A percentile compares a stretch with the other conserved stretches of the same genome.
Conservation (phyloP, 129 eudicot species). For the Flaveria robusta region DNA sequence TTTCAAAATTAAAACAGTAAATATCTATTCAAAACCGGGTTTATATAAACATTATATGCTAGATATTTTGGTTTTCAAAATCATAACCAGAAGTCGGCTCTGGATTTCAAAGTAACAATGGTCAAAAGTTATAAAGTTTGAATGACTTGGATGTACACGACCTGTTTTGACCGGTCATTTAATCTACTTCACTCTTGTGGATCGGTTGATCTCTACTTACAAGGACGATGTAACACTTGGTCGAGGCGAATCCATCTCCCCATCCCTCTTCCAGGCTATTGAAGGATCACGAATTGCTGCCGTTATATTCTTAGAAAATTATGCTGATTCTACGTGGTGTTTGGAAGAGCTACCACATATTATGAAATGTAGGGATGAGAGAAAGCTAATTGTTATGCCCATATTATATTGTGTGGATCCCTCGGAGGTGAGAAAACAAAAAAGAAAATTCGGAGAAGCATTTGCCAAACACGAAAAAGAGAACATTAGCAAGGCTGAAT, state of each 20-base stretch:
- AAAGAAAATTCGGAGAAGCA: no score
- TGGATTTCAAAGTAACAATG: no score
- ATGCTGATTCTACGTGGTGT: conserved; percentile 4
- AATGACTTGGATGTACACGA: no score
- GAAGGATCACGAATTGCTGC: conserved; percentile 1
- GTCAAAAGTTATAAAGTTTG: no score
- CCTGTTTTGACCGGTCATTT: no score
- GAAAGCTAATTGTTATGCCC: neutral
- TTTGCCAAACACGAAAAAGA: neutral
- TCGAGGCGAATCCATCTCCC: conserved; percentile 3
- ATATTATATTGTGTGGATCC: conserved; percentile 12
- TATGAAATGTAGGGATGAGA: conserved; percentile 3
- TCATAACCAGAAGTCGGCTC: no score
- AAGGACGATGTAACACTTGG: no score
- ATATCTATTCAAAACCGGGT: no score
- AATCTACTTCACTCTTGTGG: neutral
- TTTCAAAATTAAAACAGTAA: no score
- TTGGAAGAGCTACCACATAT: conserved; percentile 9
- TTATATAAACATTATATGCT: no score
- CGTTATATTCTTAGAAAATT: neutral
- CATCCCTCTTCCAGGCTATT: conserved; percentile 11
- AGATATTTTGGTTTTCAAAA: no score
- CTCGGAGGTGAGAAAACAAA: no score
- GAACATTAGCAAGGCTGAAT: neutral
- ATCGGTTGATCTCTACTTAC: neutral